Base-by-base conservation (phyloP, 306 rosid genomes). In the Glycine latifolia region DNA sequence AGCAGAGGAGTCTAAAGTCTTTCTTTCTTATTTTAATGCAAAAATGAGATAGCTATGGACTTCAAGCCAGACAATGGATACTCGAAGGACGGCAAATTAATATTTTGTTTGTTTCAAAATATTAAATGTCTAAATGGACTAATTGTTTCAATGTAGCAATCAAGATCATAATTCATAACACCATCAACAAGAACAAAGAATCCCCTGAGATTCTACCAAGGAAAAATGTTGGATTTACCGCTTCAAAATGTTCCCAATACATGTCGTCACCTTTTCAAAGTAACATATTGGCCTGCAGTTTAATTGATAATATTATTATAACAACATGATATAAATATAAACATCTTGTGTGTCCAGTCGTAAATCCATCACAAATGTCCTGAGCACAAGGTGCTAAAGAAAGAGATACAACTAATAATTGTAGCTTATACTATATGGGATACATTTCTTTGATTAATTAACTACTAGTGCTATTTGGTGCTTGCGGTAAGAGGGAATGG, bases 401-500 rank as follows among this genome's bases (percentile, higher is more conserved):
- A 13, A 46, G 15, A 68, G 33, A 67, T 59, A 70, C 39, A 14
- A 20, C 12, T 16, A 55, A 55, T 5, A 33, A 77, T 3, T 58
- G 43, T 35, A 75, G 65, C 49, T 4, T 20, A 9, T 44, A 44
- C 35, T 35, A 3, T 53, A 67, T 5, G 49, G 52, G 4, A 50
- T 35, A 10, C 39, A 60, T 63, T 75, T 76, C 31, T 47, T 74
- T 47, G 66, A 41, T 63, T 49, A 13, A 67, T 59, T 43, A 63
- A 73, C 20, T 79, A 37, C 35, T 62, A 60, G 52, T 52, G 78
- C 41, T 53, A 17, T 77, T 79, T 56, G 37, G n/a, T 67, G 17
- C 6, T 53, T 15, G 70, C 8, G 72, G 71, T 50, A 43, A 54
- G 8, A 67, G 13, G n/a, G 71, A 71, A 89, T 94, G 95, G 97